Conservation (phyloP, 1,139 yeast species). For the Dujonia santamariae region DNA sequence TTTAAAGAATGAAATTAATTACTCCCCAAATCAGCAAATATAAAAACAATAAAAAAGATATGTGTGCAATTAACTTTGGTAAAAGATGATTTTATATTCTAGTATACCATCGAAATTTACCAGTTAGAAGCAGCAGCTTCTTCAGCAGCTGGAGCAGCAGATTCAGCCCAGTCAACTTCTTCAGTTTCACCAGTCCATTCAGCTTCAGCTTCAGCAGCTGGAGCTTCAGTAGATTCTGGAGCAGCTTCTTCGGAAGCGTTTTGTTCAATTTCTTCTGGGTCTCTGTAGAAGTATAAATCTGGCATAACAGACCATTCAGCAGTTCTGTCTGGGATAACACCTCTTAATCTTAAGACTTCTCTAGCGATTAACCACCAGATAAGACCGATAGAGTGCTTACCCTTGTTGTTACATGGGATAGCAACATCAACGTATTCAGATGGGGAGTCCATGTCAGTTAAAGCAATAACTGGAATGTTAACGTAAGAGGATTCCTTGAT, state of each 20-base stretch:
- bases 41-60: slow-evolving; percentile 8
- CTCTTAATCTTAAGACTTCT: slow-evolving; percentile 99
- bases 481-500: slow-evolving; percentile 99
- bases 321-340: slow-evolving; percentile 94
- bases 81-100: neutral
- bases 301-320: slow-evolving; percentile 99
- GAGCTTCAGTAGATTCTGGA: slow-evolving; percentile 48
- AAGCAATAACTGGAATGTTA: slow-evolving; percentile 99
- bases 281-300: slow-evolving; percentile 99
- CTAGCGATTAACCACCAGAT: slow-evolving; percentile 99
- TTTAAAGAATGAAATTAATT: slow-evolving; percentile 11
- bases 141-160: slow-evolving; percentile 70
- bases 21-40: slow-evolving; percentile 14
- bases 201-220: slow-evolving; percentile 46
- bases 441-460: slow-evolving; percentile 98
- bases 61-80: slow-evolving; percentile 6
- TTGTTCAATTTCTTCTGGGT: slow-evolving; percentile 98
- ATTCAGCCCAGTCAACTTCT: slow-evolving; percentile 63
- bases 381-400: slow-evolving; percentile 99
- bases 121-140: slow-evolving; percentile 70
- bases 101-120: slow-evolving; percentile 23
- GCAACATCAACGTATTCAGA: slow-evolving; percentile 99
- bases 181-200: slow-evolving; percentile 58
- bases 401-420: slow-evolving; percentile 99
- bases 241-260: slow-evolving; percentile 65